Evolutionary conservation across 306 rosid genomes (phyloP), one percentile per base, ranked within the genome.

Genomic region (Castanea sativa): DNA sequence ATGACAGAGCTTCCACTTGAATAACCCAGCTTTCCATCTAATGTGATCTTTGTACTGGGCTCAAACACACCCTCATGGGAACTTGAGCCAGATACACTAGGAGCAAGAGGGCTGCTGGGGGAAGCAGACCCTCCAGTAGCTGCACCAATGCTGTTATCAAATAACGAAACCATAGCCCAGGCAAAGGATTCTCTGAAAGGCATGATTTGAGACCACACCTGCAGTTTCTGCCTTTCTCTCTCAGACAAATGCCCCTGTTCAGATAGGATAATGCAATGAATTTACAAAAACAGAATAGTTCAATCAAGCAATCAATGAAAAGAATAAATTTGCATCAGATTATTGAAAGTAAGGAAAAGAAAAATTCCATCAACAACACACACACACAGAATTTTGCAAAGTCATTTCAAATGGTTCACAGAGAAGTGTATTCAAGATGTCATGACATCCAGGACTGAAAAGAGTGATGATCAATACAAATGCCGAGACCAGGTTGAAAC

Each of bases 141-240:
- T 87, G 97, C 93, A 83, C 96, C 93, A 82, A 87, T 78, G 91
- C 90, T 93, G 91, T 93, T 88, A 85, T 95, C 99, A 91, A 95
- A 95, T 87, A 95, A 82, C 49, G 99, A 90, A 83, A 95, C 99
- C 49, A 95, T 80, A 77, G 99, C 89, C 99, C 99, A 95, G 74
- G 98, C 88, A 43, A 95, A 95, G 87, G 98, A 90, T 89, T 95
- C 99, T 93, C 88, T 90, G 94, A 87, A 93, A 82, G 99, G 99
- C 99, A 95, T 93, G 90, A 95, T 84, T 83, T 93, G 93, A 89
- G 99, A 93, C 99, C 99, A 95, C 92, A 95, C 97, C 97, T 93
- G 98, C 89, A 95, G 89, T 82, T 95, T 95, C 82, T 95, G 99
- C 92, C 83, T 95, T 79, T 95, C 99, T 89, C 97, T 91, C 88